Percentiles rank a stretch among this genome's conserved stretches.
These are phyloP conservation scores for Magnolia changhungtana DNA, from an alignment of 164 flowering plant species.

Conservation along the genomic window DNA sequence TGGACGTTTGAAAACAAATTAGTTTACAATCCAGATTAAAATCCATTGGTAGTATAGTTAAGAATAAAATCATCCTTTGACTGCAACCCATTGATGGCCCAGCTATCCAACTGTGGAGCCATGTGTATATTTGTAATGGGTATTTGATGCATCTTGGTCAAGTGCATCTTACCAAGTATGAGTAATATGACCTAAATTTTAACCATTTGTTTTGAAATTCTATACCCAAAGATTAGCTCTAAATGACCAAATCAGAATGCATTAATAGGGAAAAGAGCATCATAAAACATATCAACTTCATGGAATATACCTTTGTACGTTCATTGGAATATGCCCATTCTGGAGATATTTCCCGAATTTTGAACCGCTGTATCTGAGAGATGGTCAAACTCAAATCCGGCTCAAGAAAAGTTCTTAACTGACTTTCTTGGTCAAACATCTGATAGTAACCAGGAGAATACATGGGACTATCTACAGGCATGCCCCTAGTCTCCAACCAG, in stretches of 20 bases:
- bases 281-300: slow-evolving; percentile 1
- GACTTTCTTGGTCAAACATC: slow-evolving; percentile 38
- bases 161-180: neutral
- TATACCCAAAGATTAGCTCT: neutral
- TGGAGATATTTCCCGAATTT: slow-evolving; percentile 73
- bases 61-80: neutral
- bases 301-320: slow-evolving; percentile 61
- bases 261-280: neutral
- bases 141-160: neutral
- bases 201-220: neutral
- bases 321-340: slow-evolving; percentile 80
- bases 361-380: slow-evolving; percentile 61
- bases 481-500: slow-evolving; percentile 12
- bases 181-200: neutral
- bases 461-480: neutral
- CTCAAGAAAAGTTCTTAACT: slow-evolving; percentile 32
- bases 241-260: neutral
- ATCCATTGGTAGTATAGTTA: neutral
- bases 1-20: neutral
- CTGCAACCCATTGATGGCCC: no score
- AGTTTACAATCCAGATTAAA: neutral
- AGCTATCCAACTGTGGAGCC: no score
- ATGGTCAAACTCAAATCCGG: slow-evolving; percentile 45
- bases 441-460: slow-evolving; percentile 27
- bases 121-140: neutral